Percentiles rank a stretch among this genome's conserved stretches.
phyloP scores from a whole-genome alignment of 208 protist species.

The Strigomonas culicis region DNA sequence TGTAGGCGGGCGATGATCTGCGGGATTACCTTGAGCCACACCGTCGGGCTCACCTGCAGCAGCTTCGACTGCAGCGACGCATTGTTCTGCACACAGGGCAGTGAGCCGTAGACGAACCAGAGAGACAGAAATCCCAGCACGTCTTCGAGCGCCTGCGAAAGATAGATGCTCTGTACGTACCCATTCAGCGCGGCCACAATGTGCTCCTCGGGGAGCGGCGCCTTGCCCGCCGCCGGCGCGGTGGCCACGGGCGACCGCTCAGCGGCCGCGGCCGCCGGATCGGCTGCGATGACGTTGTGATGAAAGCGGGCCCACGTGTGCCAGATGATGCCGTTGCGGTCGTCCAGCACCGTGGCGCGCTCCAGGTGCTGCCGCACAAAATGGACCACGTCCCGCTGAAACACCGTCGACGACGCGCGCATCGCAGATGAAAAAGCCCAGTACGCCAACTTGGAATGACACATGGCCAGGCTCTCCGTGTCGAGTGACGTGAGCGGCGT shows the following conservation, averaged over 20 bases:
- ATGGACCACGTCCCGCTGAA: conserved; percentile 18
- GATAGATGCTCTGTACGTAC: conserved; percentile 93
- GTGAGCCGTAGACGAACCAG: conserved; percentile 94
- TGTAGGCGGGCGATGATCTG: conserved; percentile 99
- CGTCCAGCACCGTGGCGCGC: conserved; percentile 78
- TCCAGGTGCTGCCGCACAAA: conserved; percentile 64
- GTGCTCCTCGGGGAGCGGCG: conserved; percentile 36
- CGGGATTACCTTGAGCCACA: conserved; percentile 99
- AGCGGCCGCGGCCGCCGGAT: conserved; percentile 9
- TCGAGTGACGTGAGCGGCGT: conserved; percentile 3
- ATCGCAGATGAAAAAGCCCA: conserved; percentile 57
- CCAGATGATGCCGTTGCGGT: conserved; percentile 97
- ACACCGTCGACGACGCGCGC: conserved; percentile 12
- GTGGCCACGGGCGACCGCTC: background rate
- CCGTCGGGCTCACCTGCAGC: conserved; percentile 92
- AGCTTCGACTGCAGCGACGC: conserved; percentile 84
- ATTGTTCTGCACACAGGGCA: conserved; percentile 52
- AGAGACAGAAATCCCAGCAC: conserved; percentile 98
- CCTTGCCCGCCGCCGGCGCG: background rate
- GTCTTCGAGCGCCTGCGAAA: conserved; percentile 94
- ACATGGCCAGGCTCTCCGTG: conserved; percentile 60
- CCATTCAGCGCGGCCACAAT: conserved; percentile 90
- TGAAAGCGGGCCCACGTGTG: conserved; percentile 97
- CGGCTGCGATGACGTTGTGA: conserved; percentile 66
- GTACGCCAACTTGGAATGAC: conserved; percentile 78